Evolutionary conservation across 164 flowering plant genomes (phyloP).

Genomic region (Liquidambar formosana): DNA sequence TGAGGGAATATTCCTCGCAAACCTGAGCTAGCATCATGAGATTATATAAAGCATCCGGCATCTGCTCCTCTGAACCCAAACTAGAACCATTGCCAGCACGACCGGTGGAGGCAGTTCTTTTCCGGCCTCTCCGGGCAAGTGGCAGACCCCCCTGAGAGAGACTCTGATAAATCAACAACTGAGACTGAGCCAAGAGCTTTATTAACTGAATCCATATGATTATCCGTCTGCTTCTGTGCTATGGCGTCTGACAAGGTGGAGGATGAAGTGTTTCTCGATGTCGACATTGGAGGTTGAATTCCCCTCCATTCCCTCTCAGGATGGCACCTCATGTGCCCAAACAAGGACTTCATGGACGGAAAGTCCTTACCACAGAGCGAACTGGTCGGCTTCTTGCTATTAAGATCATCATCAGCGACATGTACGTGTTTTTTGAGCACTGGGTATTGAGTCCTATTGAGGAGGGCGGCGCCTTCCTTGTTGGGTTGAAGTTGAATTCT

Average conservation of each 20-base stretch:
- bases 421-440: slow-evolving; percentile 2
- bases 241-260: slow-evolving; percentile 22
- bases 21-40: slow-evolving; percentile 26
- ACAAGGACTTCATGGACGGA: slow-evolving; percentile 52
- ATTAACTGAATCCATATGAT: slow-evolving; percentile 15
- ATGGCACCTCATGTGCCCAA: slow-evolving; percentile 82
- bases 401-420: too few species aligned
- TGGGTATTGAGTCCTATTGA: not conserved
- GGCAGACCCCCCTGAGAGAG: slow-evolving; percentile 31
- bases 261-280: slow-evolving; percentile 13
- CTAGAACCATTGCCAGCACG: too few species aligned
- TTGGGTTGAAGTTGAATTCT: slow-evolving; percentile 36
- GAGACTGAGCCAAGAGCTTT: not conserved
- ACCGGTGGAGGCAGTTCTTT: not conserved
- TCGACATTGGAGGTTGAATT: slow-evolving; percentile 48
- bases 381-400: slow-evolving; percentile 28
- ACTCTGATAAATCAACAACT: slow-evolving; percentile 14
- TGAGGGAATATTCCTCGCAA: too few species aligned
- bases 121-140: slow-evolving; percentile 49
- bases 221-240: not conserved
- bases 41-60: slow-evolving; percentile 18
- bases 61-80: too few species aligned
- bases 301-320: slow-evolving; percentile 66
- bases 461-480: too few species aligned
- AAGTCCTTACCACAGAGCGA: slow-evolving; percentile 44